A percentile compares a stretch with the other conserved stretches of the same genome.
Evolutionary conservation across 495 filamentous ascomycete genomes (phyloP).

Genomic region (Penicillium cinerascens): DNA sequence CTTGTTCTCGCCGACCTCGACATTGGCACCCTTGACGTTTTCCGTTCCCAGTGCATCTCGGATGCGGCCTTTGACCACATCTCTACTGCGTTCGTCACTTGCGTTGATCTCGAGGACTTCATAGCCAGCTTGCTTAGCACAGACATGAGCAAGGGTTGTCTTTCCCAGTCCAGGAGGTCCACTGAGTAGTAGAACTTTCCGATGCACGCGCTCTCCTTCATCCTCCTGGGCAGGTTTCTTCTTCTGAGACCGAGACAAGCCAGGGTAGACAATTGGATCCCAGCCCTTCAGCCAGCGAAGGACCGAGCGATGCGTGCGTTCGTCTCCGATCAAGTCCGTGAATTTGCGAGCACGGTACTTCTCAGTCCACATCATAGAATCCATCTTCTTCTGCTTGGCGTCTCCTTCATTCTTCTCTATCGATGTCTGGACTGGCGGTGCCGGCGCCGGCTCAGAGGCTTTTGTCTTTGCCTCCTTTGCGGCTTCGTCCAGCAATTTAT

Average conservation of each 20-base stretch:
- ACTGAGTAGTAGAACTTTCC: slow-evolving; percentile 84
- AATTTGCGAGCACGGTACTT: slow-evolving; percentile 91
- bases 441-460: slow-evolving; percentile 12
- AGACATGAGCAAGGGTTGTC: slow-evolving; percentile 94
- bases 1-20: slow-evolving; percentile 58
- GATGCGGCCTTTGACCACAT: slow-evolving; percentile 89
- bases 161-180: slow-evolving; percentile 93
- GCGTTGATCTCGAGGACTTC: slow-evolving; percentile 95
- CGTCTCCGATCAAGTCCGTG: slow-evolving; percentile 89
- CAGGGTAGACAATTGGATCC: slow-evolving; percentile 90
- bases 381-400: slow-evolving; percentile 28
- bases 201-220: slow-evolving; percentile 64
- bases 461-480: slow-evolving; percentile 51
- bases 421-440: slow-evolving; percentile 26
- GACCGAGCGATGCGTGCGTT: slow-evolving; percentile 87
- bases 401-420: slow-evolving; percentile 39
- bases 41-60: slow-evolving; percentile 85
- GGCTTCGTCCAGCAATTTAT: slow-evolving; percentile 67
- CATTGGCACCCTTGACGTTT: slow-evolving; percentile 78
- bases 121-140: slow-evolving; percentile 90
- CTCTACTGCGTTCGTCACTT: slow-evolving; percentile 91
- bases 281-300: slow-evolving; percentile 90
- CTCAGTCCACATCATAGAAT: slow-evolving; percentile 72
- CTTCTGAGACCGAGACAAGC: slow-evolving; percentile 54
- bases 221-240: slow-evolving; percentile 36